A percentile compares a stretch with the other conserved stretches of the same genome.
phyloP scores from a whole-genome alignment of 768 basidiomycete genomes.

The Lactarius sanguifluus region DNA sequence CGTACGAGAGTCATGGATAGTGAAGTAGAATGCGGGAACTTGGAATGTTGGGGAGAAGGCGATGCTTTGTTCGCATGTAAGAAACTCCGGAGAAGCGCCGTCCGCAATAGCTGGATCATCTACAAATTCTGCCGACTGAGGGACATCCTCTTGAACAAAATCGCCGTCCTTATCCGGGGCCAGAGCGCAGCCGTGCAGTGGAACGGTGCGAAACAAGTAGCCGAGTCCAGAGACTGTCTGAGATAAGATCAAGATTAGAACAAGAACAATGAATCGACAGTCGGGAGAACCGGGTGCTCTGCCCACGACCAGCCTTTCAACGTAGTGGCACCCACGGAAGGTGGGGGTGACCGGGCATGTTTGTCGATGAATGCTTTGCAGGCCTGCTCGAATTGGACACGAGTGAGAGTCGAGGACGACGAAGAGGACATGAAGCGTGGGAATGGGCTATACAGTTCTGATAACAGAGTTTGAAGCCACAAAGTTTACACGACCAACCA shows the following conservation, averaged over 20 bases:
- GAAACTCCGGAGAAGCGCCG: constrained; percentile 32
- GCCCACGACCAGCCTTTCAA: constrained; percentile 57
- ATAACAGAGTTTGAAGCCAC: constrained; percentile 68
- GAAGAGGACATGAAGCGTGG: constrained; percentile 31
- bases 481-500: constrained; percentile 21
- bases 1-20: constrained; percentile 65
- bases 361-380: constrained; percentile 52
- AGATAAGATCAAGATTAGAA: constrained; percentile 22
- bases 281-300: constrained; percentile 46
- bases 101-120: constrained; percentile 42
- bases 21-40: constrained; percentile 85
- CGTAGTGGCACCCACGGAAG: constrained; percentile 6
- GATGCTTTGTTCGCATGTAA: constrained; percentile 63
- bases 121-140: constrained; percentile 26
- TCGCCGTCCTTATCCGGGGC: constrained; percentile 9
- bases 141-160: constrained; percentile 13
- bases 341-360: constrained; percentile 23
- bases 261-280: constrained; percentile 2
- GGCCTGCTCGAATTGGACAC: constrained; percentile 57
- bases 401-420: constrained; percentile 51
- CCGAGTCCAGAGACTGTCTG: constrained; percentile 36
- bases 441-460: constrained; percentile 46
- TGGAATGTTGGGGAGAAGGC: constrained; percentile 77
- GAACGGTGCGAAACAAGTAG: constrained; percentile 34
- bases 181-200: constrained; percentile 17